Evolutionary conservation across 2,329 filamentous ascomycete species (phyloP), one percentile per base, ranked within the genome.

Genomic region (Truncatella angustata): DNA sequence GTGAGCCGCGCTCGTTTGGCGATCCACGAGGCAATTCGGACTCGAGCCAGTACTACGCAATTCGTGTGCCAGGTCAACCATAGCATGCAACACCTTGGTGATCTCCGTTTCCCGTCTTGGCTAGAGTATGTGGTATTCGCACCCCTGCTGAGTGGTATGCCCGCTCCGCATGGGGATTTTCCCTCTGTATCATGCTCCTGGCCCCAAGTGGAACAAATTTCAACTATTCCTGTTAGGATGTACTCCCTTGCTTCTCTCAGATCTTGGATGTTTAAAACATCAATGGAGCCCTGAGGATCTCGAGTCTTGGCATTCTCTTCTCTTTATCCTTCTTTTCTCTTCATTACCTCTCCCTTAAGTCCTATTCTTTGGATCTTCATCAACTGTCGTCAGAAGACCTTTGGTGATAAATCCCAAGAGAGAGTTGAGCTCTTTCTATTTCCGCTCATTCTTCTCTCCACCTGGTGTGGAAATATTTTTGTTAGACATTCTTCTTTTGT

Each of bases 391-490:
- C 23, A 32, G 37, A 36, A 12, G 37, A 51, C 18, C 18, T 35
- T 51, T 34, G 49, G 30, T 51, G 40, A 44, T 45, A 32, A 18
- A 44, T 43, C 42, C 36, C 30, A 24, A 26, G 7, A 44, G 39
- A 44, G 37, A 43, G 35, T 44, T 20, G 40, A 34, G 14, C 23
- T 45, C 37, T 39, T 34, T 24, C 26, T n/a, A n/a, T 12, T 45
- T 51, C 12, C 49, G 16, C 32, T 51, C 49, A 44, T 49, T 49
- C 37, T 45, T 51, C 40, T 45, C 39, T 43, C 49, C 39, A 51
- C 49, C 49, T 51, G 49, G 49, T 45, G 49, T 51, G 49, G 49
- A n/a, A 20, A 36, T 45, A 44, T 34, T 26, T 12, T 42, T 32
- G 10, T n/a, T 16, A 9, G 16, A 14, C 24, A 7, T 36, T 16